phyloP scores from a whole-genome alignment of 2,329 filamentous ascomycete species.

The Cytospora leucostoma region DNA sequence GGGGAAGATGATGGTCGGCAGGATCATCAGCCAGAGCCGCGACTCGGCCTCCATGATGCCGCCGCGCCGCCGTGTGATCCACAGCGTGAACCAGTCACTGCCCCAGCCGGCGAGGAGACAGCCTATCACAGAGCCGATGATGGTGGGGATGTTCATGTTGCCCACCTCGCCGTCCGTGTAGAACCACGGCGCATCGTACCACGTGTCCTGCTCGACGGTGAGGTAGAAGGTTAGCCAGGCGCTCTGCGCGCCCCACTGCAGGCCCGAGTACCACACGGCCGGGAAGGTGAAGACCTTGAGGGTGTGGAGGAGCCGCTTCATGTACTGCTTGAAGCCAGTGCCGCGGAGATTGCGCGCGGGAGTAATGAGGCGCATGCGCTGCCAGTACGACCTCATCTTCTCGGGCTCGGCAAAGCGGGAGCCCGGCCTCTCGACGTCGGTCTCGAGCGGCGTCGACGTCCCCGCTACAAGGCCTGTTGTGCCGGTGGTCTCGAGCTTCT shows the following conservation, averaged over 20 bases:
- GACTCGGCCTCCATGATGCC: constrained; percentile 38
- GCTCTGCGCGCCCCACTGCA: constrained; percentile 48
- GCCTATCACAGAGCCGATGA: constrained; percentile 34
- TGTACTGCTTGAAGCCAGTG: constrained; percentile 55
- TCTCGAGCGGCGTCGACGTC: constrained; percentile 19
- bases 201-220: constrained; percentile 55
- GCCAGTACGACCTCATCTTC: constrained; percentile 51
- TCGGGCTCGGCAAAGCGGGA: constrained; percentile 31
- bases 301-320: constrained; percentile 54
- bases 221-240: constrained; percentile 58
- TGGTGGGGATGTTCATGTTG: constrained; percentile 33
- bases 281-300: constrained; percentile 45
- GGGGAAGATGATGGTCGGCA: constrained; percentile 45
- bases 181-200: constrained; percentile 38
- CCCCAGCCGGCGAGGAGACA: constrained; percentile 35
- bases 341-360: constrained; percentile 56
- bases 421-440: constrained; percentile 22
- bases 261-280: constrained; percentile 43
- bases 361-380: constrained; percentile 58
- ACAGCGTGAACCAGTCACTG: constrained; percentile 37
- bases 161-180: constrained; percentile 37
- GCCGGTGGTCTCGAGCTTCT: constrained; percentile 15
- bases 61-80: constrained; percentile 35
- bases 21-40: constrained; percentile 36
- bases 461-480: neutral